Evolutionary conservation across 2,329 filamentous ascomycete genomes (phyloP).

Genomic region (Penicillium polonicum): DNA sequence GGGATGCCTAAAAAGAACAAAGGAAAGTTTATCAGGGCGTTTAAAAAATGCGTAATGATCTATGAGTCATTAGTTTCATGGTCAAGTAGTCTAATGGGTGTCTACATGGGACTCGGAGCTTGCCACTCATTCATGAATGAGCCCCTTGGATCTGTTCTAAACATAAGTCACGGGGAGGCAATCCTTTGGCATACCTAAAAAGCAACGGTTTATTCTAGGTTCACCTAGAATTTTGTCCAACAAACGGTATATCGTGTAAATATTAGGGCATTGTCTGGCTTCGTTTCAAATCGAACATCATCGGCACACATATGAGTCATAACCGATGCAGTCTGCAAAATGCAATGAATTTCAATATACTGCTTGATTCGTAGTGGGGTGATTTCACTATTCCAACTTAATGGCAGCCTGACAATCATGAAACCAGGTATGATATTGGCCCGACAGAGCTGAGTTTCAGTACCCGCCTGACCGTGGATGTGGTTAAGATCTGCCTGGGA

Average conservation of each 20-base stretch:
- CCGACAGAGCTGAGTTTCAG: constrained; percentile 6
- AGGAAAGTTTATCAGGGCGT: too few species aligned
- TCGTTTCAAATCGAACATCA: not conserved
- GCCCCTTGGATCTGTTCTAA: not conserved
- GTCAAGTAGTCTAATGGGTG: not conserved
- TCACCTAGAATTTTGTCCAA: not conserved
- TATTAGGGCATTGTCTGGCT: not conserved
- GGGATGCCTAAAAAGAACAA: not conserved
- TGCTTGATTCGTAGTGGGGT: not conserved
- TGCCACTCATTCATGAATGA: not conserved
- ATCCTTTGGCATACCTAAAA: too few species aligned
- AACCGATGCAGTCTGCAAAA: not conserved
- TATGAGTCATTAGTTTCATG: not conserved
- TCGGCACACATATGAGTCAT: not conserved
- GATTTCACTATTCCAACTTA: not conserved
- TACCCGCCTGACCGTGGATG: not conserved
- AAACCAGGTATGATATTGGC: not conserved
- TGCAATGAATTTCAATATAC: not conserved
- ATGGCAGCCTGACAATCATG: not conserved
- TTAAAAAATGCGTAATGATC: too few species aligned
- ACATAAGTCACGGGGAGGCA: too few species aligned
- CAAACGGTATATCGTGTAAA: not conserved
- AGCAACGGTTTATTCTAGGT: not conserved
- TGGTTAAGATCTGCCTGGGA: not conserved
- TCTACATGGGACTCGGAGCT: not conserved